Conservation (phyloP, 2,329 filamentous ascomycete species). For the Scopulariopsis brevicaulis region DNA sequence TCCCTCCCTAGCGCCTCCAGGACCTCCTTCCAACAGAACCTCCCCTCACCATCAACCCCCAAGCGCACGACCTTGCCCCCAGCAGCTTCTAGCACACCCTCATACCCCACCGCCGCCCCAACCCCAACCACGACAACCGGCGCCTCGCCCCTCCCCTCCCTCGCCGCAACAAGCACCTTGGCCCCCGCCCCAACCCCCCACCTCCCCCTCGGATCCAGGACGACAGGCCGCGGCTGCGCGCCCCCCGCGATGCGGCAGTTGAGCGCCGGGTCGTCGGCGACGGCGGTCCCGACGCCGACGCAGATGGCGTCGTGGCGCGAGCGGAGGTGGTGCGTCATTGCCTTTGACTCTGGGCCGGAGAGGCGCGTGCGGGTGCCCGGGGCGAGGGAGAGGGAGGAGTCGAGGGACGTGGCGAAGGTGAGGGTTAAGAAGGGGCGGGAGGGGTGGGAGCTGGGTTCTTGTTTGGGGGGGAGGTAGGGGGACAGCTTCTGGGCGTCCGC, state of each 20-base stretch:
- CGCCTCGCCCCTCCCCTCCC: constrained; percentile 54
- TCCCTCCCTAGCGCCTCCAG: constrained; percentile 44
- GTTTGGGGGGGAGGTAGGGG: constrained; percentile 17
- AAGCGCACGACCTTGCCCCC: constrained; percentile 42
- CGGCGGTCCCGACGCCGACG: constrained; percentile 72
- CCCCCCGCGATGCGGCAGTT: constrained; percentile 65
- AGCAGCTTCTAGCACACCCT: constrained; percentile 27
- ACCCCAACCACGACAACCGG: constrained; percentile 58
- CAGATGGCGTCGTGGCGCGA: constrained; percentile 75
- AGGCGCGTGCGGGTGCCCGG: constrained; percentile 74
- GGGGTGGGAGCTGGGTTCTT: neutral
- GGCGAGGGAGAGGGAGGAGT: constrained; percentile 64
- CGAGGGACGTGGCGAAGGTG: constrained; percentile 85
- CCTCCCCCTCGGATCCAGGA: constrained; percentile 68
- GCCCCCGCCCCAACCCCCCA: constrained; percentile 52
- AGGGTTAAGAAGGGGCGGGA: constrained; percentile 55
- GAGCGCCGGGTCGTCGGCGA: constrained; percentile 74
- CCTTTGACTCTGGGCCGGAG: constrained; percentile 73
- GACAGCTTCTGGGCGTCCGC: constrained; percentile 19
- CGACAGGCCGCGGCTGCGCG: constrained; percentile 60
- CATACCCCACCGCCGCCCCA: constrained; percentile 26
- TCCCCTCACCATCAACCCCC: constrained; percentile 18
- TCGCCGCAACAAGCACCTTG: constrained; percentile 56
- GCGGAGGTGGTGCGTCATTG: constrained; percentile 88
- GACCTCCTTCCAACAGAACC: constrained; percentile 54